These are phyloP conservation scores for Wickerhamomyces sp. DNA, from an alignment of 1,139 yeast genomes.

Conservation along the genomic window DNA sequence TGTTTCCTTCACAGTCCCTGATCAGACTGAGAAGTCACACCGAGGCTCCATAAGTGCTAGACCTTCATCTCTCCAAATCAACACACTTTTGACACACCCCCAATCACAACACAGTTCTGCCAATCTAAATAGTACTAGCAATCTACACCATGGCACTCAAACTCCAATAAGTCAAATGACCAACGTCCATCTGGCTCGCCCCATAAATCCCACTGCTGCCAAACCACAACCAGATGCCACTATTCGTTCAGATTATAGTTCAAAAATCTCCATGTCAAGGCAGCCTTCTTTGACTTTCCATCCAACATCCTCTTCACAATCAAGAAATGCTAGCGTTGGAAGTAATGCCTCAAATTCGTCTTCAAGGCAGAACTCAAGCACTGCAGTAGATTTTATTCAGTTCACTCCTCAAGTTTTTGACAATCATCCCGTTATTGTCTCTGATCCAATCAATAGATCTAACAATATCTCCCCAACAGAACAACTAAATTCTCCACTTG, in stretches of 20 bases:
- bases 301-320: constrained; percentile 1
- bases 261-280: constrained; percentile 3
- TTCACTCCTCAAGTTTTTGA: constrained; percentile 13
- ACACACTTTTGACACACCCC: constrained; percentile 7
- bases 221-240: constrained; percentile 1
- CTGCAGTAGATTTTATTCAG: constrained; percentile 16
- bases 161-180: constrained; percentile 9
- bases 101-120: neutral
- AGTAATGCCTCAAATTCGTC: constrained; percentile 16
- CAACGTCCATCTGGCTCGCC: neutral
- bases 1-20: constrained; percentile 30
- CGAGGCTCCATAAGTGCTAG: constrained; percentile 46
- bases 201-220: constrained; percentile 1
- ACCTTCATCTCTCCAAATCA: constrained; percentile 31
- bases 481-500: constrained; percentile 2
- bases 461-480: constrained; percentile 3
- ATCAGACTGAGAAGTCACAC: constrained; percentile 34
- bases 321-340: constrained; percentile 17
- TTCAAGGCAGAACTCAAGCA: constrained; percentile 23
- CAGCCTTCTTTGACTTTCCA: constrained; percentile 4
- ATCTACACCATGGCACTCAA: constrained; percentile 6
- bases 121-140: constrained; percentile 9
- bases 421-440: constrained; percentile 3
- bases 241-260: neutral
- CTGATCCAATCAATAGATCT: neutral